Evolutionary conservation across 2,329 filamentous ascomycete genomes (phyloP), one percentile per base, ranked within the genome.

Genomic region (Huntiella savannae): DNA sequence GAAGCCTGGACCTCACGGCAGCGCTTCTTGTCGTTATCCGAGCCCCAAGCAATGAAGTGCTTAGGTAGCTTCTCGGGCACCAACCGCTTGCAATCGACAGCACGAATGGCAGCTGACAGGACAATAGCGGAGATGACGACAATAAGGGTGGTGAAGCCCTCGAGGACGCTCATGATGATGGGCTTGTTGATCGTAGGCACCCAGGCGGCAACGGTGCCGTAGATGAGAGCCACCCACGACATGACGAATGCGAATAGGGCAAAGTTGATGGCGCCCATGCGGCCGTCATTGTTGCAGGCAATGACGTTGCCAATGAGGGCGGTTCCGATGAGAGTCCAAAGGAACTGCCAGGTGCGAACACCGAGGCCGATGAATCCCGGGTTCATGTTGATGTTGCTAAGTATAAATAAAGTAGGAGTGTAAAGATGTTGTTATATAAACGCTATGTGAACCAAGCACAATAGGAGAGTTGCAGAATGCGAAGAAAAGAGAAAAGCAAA

Each of bases 1-100:
- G 73, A 71, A 34, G 82, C 82, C 64, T 87, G 82, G 12, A 83
- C 72, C 62, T 84, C 75, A 52, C 73, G 76, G 63, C 82, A 87
- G 53, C 79, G 72, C 64, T 78, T 75, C 58, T 66, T 60, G 50
- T 69, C 65, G 60, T 78, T 58, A 51, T 52, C 50, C 40, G 75
- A 77, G 48, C 77, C 77, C 58, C 70, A 79, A 19, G 68, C 77
- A 57, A 82, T 74, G 62, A 67, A 71, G 60, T 71, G 69, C 54
- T 53, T 37, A 28, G 59, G 55, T 37, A 62, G 52, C 48, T 57
- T 54, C 6, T 52, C 43, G 6, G 55, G 51, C 37, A 59, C 41
- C 45, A 66, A 57, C 55, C 77, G 72, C 54, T 66, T 65, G 63
- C 82, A 88, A 68, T 80, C 77, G 57, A 77, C 73, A 5, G 70